Evolutionary conservation across 768 basidiomycete species (phyloP).

Genomic region (Calocybe gangraenosa): DNA sequence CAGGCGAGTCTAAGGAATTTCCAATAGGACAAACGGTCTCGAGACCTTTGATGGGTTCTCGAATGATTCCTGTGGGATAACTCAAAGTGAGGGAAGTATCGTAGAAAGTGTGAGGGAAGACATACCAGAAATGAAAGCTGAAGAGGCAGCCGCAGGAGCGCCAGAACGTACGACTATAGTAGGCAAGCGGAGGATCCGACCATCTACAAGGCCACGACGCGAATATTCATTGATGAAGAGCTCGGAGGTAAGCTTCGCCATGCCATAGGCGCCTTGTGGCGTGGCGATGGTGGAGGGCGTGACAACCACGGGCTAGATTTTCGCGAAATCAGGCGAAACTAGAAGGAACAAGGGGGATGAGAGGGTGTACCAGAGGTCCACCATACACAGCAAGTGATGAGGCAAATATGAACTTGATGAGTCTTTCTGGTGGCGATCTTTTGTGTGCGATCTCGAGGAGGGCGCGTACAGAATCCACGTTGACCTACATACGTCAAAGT

Average conservation of each 20-base stretch:
- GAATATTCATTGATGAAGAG: slow-evolving; percentile 57
- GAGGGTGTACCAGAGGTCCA: slow-evolving; percentile 38
- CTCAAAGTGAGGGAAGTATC: too few species aligned
- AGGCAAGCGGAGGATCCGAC: slow-evolving; percentile 55
- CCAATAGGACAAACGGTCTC: slow-evolving; percentile 50
- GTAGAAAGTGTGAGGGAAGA: not conserved
- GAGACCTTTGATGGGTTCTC: slow-evolving; percentile 52
- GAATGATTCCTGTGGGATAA: slow-evolving; percentile 37
- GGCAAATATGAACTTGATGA: slow-evolving; percentile 54
- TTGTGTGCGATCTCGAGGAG: slow-evolving; percentile 34
- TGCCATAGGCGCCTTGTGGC: slow-evolving; percentile 55
- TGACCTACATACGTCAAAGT: slow-evolving; percentile 33
- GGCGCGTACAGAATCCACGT: slow-evolving; percentile 51
- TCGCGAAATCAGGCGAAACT: not conserved
- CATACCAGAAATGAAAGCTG: slow-evolving; percentile 52
- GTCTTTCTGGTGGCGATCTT: slow-evolving; percentile 18
- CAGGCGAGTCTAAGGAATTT: slow-evolving; percentile 35
- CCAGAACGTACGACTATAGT: slow-evolving; percentile 58
- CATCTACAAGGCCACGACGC: slow-evolving; percentile 53
- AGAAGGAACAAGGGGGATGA: not conserved
- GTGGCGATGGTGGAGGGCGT: slow-evolving; percentile 45
- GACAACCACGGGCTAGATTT: slow-evolving; percentile 36
- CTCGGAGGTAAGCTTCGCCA: slow-evolving; percentile 52
- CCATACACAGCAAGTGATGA: slow-evolving; percentile 60
- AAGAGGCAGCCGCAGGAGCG: slow-evolving; percentile 49